Evolutionary conservation across 345 rosid species (phyloP).

Genomic region (Acer campestre): DNA sequence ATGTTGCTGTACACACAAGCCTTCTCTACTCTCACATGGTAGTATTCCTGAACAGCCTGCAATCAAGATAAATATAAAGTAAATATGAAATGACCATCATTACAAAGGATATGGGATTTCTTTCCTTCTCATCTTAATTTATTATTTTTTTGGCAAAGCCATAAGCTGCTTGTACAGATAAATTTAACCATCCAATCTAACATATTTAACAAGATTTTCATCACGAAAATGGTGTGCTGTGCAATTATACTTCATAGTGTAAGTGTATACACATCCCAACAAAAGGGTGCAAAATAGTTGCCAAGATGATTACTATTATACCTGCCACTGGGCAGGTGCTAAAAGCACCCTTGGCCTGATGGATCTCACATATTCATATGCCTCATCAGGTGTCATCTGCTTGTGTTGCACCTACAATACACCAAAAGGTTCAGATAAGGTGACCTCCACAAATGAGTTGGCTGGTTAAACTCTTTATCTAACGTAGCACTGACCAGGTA

Average conservation of each 20-base stretch:
- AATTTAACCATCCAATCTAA: neutral
- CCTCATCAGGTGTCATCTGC: constrained; percentile 84
- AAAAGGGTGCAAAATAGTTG: neutral
- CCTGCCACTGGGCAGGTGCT: constrained; percentile 93
- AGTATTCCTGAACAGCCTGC: constrained; percentile 91
- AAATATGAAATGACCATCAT: neutral
- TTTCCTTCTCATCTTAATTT: too few species aligned
- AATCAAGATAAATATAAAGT: neutral
- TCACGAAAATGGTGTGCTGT: neutral
- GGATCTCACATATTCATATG: constrained; percentile 76
- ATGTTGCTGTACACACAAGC: constrained; percentile 23
- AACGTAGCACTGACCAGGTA: constrained; percentile 64
- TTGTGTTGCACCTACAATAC: constrained; percentile 65
- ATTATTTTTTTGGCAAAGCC: too few species aligned
- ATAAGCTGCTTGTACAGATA: neutral
- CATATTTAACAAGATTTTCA: neutral
- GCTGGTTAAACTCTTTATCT: neutral
- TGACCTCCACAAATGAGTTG: neutral
- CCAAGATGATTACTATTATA: constrained; percentile 26
- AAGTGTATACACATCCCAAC: neutral
- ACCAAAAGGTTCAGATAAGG: constrained; percentile 6
- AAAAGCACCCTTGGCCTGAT: constrained; percentile 89
- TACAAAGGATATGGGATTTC: neutral
- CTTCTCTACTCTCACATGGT: constrained; percentile 49
- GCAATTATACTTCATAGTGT: neutral